phyloP scores from a whole-genome alignment of 305 asterid species.

The Petunia hybrid region DNA sequence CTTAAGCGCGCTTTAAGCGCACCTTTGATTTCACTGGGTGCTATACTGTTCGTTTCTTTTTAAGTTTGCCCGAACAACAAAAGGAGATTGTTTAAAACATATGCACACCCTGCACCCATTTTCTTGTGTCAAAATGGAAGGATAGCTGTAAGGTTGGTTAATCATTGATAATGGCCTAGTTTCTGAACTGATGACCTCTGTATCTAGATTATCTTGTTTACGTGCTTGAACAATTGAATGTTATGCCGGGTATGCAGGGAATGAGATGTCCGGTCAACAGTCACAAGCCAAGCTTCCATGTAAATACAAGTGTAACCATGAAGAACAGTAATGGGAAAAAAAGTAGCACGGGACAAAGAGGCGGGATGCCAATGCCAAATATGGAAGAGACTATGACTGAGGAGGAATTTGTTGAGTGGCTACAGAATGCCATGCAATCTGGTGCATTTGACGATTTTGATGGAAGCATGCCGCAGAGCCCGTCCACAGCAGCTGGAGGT shows the following conservation, averaged over 20 bases:
- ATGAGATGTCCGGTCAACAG: conserved; percentile 86
- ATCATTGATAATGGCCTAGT: not conserved
- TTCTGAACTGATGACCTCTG: not conserved
- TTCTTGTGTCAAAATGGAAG: conserved; percentile 30
- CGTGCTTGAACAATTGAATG: not conserved
- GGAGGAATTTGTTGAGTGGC: conserved; percentile 89
- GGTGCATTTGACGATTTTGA: conserved; percentile 67
- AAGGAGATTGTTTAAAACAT: not conserved
- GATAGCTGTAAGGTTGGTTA: conserved; percentile 8
- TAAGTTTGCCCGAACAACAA: not conserved
- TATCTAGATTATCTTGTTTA: not conserved
- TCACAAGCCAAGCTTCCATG: conserved; percentile 96
- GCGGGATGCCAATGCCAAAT: conserved; percentile 63
- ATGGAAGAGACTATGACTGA: conserved; percentile 81
- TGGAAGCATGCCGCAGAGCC: conserved; percentile 54
- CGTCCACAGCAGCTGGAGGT: conserved; percentile 44
- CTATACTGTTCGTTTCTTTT: conserved; percentile 15
- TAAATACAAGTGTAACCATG: conserved; percentile 71
- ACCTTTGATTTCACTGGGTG: not conserved
- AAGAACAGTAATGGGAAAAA: conserved; percentile 65
- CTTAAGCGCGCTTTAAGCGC: too few species aligned
- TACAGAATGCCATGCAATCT: conserved; percentile 75
- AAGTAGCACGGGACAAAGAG: conserved; percentile 59
- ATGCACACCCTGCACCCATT: not conserved
- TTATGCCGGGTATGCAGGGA: conserved; percentile 57